Percentiles rank a stretch among this genome's conserved stretches.
These are phyloP conservation scores for Saksenaea oblongispora DNA, from an alignment of 371 early-diverging fungal genomes.

Conservation along the genomic window DNA sequence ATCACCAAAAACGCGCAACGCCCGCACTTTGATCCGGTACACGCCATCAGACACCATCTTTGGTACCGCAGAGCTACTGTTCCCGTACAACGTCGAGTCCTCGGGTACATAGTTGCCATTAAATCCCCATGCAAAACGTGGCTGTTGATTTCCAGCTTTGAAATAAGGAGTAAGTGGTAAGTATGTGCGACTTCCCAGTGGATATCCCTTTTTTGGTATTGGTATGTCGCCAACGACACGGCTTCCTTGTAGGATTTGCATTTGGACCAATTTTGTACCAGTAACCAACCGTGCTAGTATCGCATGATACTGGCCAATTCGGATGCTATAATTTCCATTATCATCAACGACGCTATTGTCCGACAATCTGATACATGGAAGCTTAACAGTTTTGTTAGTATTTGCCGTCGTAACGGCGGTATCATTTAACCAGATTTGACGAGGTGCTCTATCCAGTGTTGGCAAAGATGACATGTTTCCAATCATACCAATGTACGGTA, in stretches of 20 bases:
- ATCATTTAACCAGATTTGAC: too few relatives aligned
- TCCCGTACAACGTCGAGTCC: background rate
- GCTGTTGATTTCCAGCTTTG: too few relatives aligned
- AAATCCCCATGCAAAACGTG: constrained; percentile 6
- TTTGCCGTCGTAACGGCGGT: too few relatives aligned
- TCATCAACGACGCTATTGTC: background rate
- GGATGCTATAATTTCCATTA: background rate
- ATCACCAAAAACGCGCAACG: constrained; percentile 16
- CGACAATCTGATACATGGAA: constrained; percentile 12
- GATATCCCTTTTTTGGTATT: background rate
- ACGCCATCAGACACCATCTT: background rate
- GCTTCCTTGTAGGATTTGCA: constrained; percentile 4
- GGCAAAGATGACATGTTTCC: constrained; percentile 30
- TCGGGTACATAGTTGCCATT: constrained; percentile 7
- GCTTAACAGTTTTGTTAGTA: background rate
- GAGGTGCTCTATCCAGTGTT: constrained; percentile 15
- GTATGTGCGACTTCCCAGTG: too few relatives aligned
- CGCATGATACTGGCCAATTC: background rate
- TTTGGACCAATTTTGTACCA: constrained; percentile 9
- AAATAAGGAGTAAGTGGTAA: too few relatives aligned
- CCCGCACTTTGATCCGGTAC: constrained; percentile 13
- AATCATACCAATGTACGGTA: constrained; percentile 35
- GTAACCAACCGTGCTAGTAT: constrained; percentile 10
- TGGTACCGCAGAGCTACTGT: background rate
- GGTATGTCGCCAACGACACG: constrained; percentile 12